These are phyloP conservation scores for Aspergillus sclerotioniger DNA, from an alignment of 495 filamentous ascomycete genomes.

Conservation along the genomic window DNA sequence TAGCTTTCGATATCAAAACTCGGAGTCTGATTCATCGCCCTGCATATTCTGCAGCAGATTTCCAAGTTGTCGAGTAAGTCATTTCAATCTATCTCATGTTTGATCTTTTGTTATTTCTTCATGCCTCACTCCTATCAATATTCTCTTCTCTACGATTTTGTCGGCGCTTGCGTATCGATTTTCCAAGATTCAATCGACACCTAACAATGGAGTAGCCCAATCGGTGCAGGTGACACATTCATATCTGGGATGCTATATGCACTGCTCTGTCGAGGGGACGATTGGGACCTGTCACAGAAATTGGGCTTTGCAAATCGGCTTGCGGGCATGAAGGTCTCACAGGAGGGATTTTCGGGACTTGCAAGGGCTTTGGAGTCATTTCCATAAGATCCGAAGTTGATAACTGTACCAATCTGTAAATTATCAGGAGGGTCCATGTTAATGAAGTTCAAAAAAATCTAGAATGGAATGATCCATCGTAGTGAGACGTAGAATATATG, in stretches of 20 bases:
- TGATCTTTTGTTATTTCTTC: neutral
- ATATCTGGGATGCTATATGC: constrained; percentile 69
- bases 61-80: constrained; percentile 62
- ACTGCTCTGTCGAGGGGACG: constrained; percentile 47
- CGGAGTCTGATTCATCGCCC: constrained; percentile 41
- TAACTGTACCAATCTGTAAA: neutral
- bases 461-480: no score
- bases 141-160: no score
- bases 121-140: neutral
- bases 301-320: constrained; percentile 63
- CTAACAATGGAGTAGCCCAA: constrained; percentile 45
- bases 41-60: constrained; percentile 40
- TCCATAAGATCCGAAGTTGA: neutral
- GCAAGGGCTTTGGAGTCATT: constrained; percentile 24
- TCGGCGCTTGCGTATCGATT: no score
- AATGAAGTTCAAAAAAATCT: no score
- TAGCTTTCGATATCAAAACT: constrained; percentile 40
- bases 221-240: constrained; percentile 75
- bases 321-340: constrained; percentile 65
- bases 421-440: neutral
- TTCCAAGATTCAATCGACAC: neutral
- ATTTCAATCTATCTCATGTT: neutral
- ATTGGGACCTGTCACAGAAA: constrained; percentile 51
- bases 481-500: no score
- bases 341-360: constrained; percentile 63